These are phyloP conservation scores for Paraphaeosphaeria minitans DNA, from an alignment of 2,329 filamentous ascomycete genomes.

Conservation along the genomic window DNA sequence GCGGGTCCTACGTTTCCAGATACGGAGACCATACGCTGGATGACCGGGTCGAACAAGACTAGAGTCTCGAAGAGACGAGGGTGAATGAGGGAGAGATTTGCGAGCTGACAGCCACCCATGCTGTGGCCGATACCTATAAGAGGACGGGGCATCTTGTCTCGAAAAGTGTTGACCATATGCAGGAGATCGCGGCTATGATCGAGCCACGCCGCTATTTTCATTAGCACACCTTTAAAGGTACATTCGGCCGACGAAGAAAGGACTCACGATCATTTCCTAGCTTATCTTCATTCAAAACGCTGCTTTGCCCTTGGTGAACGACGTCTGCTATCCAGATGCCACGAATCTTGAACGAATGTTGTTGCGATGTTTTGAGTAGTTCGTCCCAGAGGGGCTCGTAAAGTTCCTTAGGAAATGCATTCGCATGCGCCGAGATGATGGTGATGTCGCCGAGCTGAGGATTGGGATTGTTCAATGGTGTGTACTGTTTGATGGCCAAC, in stretches of 20 bases:
- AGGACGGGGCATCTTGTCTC: conserved; percentile 77
- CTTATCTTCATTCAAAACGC: conserved; percentile 73
- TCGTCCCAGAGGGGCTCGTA: conserved; percentile 95
- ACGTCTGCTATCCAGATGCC: conserved; percentile 90
- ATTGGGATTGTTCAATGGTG: conserved; percentile 69
- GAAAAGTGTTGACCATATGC: conserved; percentile 83
- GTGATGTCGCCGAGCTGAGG: conserved; percentile 79
- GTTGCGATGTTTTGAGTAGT: conserved; percentile 63
- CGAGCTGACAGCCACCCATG: conserved; percentile 78
- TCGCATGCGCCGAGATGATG: conserved; percentile 85
- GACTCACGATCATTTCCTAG: conserved; percentile 83
- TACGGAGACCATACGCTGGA: conserved; percentile 59
- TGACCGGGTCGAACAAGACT: conserved; percentile 83
- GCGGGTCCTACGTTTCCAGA: conserved; percentile 53
- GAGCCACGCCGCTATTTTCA: conserved; percentile 72
- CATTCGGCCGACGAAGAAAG: neutral
- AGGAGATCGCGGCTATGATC: conserved; percentile 86
- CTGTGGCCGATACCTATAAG: conserved; percentile 87
- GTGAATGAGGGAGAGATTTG: conserved; percentile 74
- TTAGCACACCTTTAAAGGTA: neutral
- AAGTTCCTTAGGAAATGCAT: conserved; percentile 93
- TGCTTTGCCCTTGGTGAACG: conserved; percentile 82
- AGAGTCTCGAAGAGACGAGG: conserved; percentile 78
- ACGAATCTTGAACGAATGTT: conserved; percentile 71
- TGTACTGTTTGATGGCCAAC: conserved; percentile 86